Evolutionary conservation across 116 monocot genomes (phyloP), one percentile per base, ranked within the genome.

Genomic region (Papilionanthe hybrid): DNA sequence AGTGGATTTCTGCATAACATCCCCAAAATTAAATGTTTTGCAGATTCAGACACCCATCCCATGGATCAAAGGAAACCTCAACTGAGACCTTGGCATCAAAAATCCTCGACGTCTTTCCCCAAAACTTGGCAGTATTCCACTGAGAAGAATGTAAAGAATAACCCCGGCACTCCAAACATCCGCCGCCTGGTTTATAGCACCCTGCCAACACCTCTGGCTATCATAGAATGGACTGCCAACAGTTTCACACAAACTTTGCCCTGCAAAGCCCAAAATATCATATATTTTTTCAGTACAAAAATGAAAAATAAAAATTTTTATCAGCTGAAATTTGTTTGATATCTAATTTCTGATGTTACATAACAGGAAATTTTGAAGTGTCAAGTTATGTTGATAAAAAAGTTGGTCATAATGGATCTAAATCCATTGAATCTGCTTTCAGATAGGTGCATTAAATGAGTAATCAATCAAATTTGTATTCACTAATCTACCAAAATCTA

Each of bases 201-300:
- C 93, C 94, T 18, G 88, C 72, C 29, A 96, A 58, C 18, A 96
- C 94, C 78, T 96, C 96, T 9, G 96, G 94, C 92, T 80, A 96
- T 96, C n/a, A 83, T 96, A 96, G 57, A 96, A 96, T 2, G 96
- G 96, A 79, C 96, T 96, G 7, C 93, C 96, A 19, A 96, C 93
- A 17, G 85, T 93, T 48, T 89, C 93, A 78, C 80, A 79, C 79
- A 96, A 87, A 60, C 79, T 90, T 73, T 91, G 78, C 63, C 96
- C 93, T 96, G 90, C 78, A 68, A 78, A 50, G 60, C 2, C 48
- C 45, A 71, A 37, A 7, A 10, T 15, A 25, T 63, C 3, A 37
- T 37, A 9, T 23, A 27, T 75, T 23, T 42, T 32, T 75, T 75
- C 27, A 75, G 1, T 8, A 22, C 44, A 75, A 75, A 48, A 1